Conservation (phyloP, 2,329 filamentous ascomycete genomes). For the Aspergillus sp. region DNA sequence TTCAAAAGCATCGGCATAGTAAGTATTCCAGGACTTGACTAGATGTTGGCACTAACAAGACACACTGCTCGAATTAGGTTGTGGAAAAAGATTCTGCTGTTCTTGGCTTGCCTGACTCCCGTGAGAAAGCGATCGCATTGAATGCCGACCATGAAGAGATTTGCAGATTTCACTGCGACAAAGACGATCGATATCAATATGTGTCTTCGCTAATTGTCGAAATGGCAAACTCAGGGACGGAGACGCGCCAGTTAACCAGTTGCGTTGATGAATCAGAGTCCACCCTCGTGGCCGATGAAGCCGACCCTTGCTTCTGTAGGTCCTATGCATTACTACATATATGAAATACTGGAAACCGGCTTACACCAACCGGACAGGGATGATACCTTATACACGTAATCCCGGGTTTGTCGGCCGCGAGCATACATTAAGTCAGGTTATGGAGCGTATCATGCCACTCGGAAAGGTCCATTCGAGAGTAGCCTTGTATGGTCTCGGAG, state of each 20-base stretch:
- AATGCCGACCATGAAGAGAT: slow-evolving; percentile 23
- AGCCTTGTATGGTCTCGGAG: slow-evolving; percentile 17
- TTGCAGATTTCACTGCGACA: slow-evolving; percentile 21
- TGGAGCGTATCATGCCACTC: slow-evolving; percentile 7
- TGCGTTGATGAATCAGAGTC: not conserved
- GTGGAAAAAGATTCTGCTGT: slow-evolving; percentile 25
- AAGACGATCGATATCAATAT: slow-evolving; percentile 17
- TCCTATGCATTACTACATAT: not conserved
- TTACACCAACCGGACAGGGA: slow-evolving; percentile 4
- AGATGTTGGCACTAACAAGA: not conserved
- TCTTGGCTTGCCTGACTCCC: slow-evolving; percentile 21
- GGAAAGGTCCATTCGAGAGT: slow-evolving; percentile 8
- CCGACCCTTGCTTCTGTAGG: not conserved
- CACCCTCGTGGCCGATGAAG: not conserved
- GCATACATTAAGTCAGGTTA: slow-evolving; percentile 1
- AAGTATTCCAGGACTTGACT: not conserved
- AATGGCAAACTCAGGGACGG: slow-evolving; percentile 11
- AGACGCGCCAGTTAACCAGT: not conserved
- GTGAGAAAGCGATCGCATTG: slow-evolving; percentile 21
- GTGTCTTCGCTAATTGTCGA: slow-evolving; percentile 12
- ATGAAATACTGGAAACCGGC: not conserved
- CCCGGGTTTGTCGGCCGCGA: slow-evolving; percentile 13
- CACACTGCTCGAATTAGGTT: slow-evolving; percentile 14
- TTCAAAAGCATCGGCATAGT: slow-evolving; percentile 18
- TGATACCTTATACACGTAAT: slow-evolving; percentile 17